Evolutionary conservation across 2,329 filamentous ascomycete species (phyloP).

Genomic region (Trichophyton equinum): DNA sequence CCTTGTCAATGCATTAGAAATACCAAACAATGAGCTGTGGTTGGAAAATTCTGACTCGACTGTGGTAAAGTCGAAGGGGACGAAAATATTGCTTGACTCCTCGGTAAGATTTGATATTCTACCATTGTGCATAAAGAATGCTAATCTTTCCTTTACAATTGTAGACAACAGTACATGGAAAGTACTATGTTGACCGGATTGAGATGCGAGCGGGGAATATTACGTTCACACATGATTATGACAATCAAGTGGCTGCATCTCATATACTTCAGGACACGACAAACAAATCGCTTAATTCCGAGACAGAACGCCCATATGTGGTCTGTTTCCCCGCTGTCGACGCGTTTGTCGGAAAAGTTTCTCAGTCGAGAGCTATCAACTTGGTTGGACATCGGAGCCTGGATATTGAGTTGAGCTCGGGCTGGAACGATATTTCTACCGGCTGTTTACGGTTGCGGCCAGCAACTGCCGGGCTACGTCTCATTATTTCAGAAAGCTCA

Average conservation of each 20-base stretch:
- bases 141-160: slow-evolving; percentile 7
- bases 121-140: neutral
- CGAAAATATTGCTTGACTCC: slow-evolving; percentile 39
- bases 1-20: slow-evolving; percentile 44
- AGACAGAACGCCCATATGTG: slow-evolving; percentile 48
- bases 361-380: slow-evolving; percentile 57
- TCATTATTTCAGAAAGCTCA: slow-evolving; percentile 41
- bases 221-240: slow-evolving; percentile 24
- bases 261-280: slow-evolving; percentile 25
- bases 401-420: slow-evolving; percentile 59
- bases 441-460: slow-evolving; percentile 43
- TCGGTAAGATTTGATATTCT: slow-evolving; percentile 25
- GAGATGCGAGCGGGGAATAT: slow-evolving; percentile 40
- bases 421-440: slow-evolving; percentile 53
- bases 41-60: slow-evolving; percentile 40
- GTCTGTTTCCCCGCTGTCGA: slow-evolving; percentile 60
- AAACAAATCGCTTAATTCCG: slow-evolving; percentile 14
- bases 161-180: slow-evolving; percentile 44
- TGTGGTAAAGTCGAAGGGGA: slow-evolving; percentile 45
- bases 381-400: slow-evolving; percentile 68
- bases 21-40: slow-evolving; percentile 54
- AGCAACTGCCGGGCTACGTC: slow-evolving; percentile 47
- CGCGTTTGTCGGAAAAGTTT: slow-evolving; percentile 56
- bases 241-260: slow-evolving; percentile 18
- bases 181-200: slow-evolving; percentile 63